phyloP scores from a whole-genome alignment of 345 rosid genomes.

The Salix dunnii region DNA sequence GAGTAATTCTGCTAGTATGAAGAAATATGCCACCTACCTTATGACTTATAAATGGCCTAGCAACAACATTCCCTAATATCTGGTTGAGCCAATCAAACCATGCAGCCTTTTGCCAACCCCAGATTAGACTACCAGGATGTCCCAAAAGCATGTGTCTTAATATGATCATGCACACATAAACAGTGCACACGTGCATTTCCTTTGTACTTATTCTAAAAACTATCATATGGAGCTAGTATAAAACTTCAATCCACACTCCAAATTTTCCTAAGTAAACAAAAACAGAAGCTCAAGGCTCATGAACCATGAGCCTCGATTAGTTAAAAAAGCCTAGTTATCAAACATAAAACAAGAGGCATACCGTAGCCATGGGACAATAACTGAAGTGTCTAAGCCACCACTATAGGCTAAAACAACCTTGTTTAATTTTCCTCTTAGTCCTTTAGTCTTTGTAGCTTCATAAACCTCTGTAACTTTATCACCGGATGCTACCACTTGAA shows the following conservation, averaged over 20 bases:
- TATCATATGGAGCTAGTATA: not conserved
- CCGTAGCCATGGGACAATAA: constrained; percentile 97
- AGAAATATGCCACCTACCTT: not conserved
- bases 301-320: not conserved
- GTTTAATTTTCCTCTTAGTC: constrained; percentile 73
- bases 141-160: not conserved
- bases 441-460: constrained; percentile 37
- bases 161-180: not conserved
- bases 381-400: constrained; percentile 96
- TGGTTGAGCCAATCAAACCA: not conserved
- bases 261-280: not conserved
- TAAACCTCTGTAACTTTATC: constrained; percentile 28
- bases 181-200: not conserved
- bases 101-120: constrained; percentile 2
- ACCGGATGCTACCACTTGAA: constrained; percentile 53
- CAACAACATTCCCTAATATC: not conserved
- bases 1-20: not conserved
- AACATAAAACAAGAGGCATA: constrained; percentile 25
- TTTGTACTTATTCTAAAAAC: not conserved
- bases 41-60: not conserved
- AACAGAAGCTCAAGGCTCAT: constrained; percentile 1
- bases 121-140: not conserved
- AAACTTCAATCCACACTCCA: not conserved
- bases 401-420: constrained; percentile 96
- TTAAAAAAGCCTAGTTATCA: constrained; percentile 1